Percentiles rank a stretch among this genome's conserved stretches.
Evolutionary conservation across 140 eudicot genomes (phyloP).

Genomic region (Bidens hawaiensis): DNA sequence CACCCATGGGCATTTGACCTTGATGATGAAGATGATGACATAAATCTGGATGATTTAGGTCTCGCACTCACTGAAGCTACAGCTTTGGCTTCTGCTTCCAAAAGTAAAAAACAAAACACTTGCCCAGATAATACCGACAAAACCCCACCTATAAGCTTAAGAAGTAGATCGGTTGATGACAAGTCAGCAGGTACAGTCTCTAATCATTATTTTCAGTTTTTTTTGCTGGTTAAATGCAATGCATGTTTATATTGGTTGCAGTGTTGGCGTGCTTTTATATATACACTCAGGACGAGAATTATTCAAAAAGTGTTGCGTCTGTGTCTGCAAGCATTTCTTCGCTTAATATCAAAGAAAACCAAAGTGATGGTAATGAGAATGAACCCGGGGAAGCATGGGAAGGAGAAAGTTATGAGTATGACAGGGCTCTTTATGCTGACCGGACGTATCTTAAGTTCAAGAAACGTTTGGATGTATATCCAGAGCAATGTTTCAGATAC

Average conservation of each 20-base stretch:
- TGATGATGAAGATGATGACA: constrained; percentile 52
- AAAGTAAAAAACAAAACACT: constrained; percentile 32
- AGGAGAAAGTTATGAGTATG: constrained; percentile 86
- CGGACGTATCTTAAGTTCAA: constrained; percentile 92
- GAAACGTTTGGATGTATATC: constrained; percentile 76
- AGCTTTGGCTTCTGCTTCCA: constrained; percentile 48
- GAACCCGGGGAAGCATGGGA: constrained; percentile 66
- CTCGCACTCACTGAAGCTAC: constrained; percentile 72
- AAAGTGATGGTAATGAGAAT: constrained; percentile 34
- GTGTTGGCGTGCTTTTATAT: constrained; percentile 89
- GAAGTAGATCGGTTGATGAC: constrained; percentile 29
- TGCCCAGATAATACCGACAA: constrained; percentile 17
- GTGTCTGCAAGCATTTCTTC: constrained; percentile 33
- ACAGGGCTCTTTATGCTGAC: constrained; percentile 75
- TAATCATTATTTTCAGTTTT: neutral
- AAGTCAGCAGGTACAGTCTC: constrained; percentile 42
- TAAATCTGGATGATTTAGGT: constrained; percentile 66
- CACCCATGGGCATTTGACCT: constrained; percentile 53
- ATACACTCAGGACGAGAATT: constrained; percentile 50
- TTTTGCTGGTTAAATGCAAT: neutral
- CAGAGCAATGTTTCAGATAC: constrained; percentile 96
- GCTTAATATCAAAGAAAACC: constrained; percentile 35
- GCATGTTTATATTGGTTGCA: constrained; percentile 38
- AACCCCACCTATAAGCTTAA: constrained; percentile 22
- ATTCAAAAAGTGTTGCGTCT: constrained; percentile 34